These are phyloP conservation scores for Protea cynaroides DNA, from an alignment of 164 flowering plant genomes.

Conservation along the genomic window DNA sequence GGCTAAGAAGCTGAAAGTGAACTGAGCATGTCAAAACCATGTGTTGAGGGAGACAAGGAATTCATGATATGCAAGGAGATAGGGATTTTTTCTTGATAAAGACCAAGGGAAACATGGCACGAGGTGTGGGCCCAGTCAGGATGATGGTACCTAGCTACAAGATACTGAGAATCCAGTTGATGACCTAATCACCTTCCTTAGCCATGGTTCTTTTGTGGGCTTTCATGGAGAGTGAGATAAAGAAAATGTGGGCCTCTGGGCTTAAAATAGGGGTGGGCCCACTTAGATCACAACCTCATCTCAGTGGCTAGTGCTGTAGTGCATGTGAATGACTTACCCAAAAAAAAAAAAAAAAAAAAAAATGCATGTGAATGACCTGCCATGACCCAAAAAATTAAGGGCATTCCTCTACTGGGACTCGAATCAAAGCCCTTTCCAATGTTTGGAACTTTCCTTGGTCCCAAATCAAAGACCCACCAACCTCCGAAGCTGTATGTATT, in stretches of 20 bases:
- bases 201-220: conserved; percentile 1
- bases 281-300: neutral
- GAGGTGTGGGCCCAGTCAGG: neutral
- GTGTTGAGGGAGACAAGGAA: too few species aligned
- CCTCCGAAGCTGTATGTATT: too few species aligned
- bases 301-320: neutral
- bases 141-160: neutral
- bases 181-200: conserved; percentile 8
- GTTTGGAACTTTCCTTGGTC: neutral
- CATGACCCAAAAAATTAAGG: conserved; percentile 3
- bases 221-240: neutral
- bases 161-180: neutral
- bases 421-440: neutral
- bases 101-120: conserved; percentile 3
- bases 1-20: too few species aligned
- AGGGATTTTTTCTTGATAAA: neutral
- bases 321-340: conserved; percentile 5
- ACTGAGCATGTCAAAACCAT: too few species aligned
- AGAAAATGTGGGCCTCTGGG: conserved; percentile 11
- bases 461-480: neutral
- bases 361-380: conserved; percentile 4
- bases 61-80: too few species aligned
- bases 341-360: too few species aligned
- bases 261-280: conserved; percentile 10
- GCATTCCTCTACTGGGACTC: neutral